These are phyloP conservation scores for Amphibolis antarctica DNA, from an alignment of 106 monocot genomes.

Conservation along the genomic window DNA sequence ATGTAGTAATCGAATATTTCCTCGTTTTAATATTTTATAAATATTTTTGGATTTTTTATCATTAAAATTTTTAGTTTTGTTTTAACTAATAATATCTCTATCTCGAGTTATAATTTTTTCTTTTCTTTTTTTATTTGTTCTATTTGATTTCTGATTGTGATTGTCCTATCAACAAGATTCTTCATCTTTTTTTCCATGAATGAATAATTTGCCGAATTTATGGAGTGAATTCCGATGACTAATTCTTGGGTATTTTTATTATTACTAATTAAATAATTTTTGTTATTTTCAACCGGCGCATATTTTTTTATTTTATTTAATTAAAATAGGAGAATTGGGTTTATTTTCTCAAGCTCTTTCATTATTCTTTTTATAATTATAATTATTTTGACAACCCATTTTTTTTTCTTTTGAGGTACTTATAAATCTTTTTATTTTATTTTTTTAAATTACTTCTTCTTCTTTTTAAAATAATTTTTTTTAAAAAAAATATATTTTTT, in stretches of 20 bases:
- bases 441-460: no score
- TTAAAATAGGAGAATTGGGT: no score
- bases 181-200: not conserved
- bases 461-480: no score
- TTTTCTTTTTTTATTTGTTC: conserved; percentile 3
- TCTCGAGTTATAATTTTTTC: not conserved
- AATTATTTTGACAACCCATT: no score
- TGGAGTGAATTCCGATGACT: no score
- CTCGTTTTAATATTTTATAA: not conserved
- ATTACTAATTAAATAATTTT: not conserved
- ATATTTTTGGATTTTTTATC: conserved; percentile 4
- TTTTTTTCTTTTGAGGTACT: no score
- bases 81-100: not conserved
- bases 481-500: no score
- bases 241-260: not conserved
- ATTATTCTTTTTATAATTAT: no score
- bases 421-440: no score
- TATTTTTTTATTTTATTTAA: no score
- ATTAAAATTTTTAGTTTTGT: conserved; percentile 4
- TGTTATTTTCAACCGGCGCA: no score
- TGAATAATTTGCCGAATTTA: not conserved
- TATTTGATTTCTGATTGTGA: not conserved
- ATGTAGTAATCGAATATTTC: not conserved
- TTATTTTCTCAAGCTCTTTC: no score
- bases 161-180: conserved; percentile 2